Percentiles rank a stretch among this genome's conserved stretches.
phyloP scores from a whole-genome alignment of 805 yeast genomes.

The Cyberlindnera misumaiensis region DNA sequence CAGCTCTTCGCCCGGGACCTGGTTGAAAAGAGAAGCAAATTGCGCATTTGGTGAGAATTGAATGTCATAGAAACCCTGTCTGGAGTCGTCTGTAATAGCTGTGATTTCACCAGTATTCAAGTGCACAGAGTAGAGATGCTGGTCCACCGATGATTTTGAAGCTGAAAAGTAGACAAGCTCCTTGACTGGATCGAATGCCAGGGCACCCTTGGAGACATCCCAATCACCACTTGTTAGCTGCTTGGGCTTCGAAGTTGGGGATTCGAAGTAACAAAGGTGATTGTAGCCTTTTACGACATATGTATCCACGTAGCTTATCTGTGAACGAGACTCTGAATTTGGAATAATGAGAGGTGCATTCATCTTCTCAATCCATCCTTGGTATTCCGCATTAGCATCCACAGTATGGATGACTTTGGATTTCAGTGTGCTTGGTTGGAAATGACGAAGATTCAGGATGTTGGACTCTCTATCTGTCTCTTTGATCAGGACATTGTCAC shows the following conservation, averaged over 20 bases:
- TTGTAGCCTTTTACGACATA: slow-evolving; percentile 53
- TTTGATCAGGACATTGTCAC: slow-evolving; percentile 41
- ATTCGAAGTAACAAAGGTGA: slow-evolving; percentile 78
- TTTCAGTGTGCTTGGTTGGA: slow-evolving; percentile 26
- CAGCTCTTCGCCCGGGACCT: slow-evolving; percentile 71
- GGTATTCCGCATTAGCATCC: slow-evolving; percentile 37
- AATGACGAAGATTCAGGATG: slow-evolving; percentile 44
- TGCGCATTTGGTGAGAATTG: slow-evolving; percentile 71
- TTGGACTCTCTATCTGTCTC: slow-evolving; percentile 66
- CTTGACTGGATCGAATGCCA: slow-evolving; percentile 46
- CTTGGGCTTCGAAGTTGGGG: slow-evolving; percentile 42
- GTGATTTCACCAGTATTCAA: slow-evolving; percentile 26
- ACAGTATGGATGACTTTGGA: slow-evolving; percentile 38
- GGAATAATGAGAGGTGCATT: slow-evolving; percentile 54
- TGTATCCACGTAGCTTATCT: slow-evolving; percentile 75
- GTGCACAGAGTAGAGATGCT: slow-evolving; percentile 18
- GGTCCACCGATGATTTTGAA: slow-evolving; percentile 45
- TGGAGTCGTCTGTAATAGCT: slow-evolving; percentile 41
- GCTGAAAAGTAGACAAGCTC: slow-evolving; percentile 54
- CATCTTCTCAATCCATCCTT: slow-evolving; percentile 73
- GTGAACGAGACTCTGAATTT: slow-evolving; percentile 29
- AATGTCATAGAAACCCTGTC: slow-evolving; percentile 57
- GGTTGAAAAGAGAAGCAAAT: slow-evolving; percentile 55
- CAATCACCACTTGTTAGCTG: slow-evolving; percentile 72
- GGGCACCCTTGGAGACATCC: slow-evolving; percentile 69